Conservation (phyloP, 495 filamentous ascomycete genomes). For the Jackrogersella minutella region DNA sequence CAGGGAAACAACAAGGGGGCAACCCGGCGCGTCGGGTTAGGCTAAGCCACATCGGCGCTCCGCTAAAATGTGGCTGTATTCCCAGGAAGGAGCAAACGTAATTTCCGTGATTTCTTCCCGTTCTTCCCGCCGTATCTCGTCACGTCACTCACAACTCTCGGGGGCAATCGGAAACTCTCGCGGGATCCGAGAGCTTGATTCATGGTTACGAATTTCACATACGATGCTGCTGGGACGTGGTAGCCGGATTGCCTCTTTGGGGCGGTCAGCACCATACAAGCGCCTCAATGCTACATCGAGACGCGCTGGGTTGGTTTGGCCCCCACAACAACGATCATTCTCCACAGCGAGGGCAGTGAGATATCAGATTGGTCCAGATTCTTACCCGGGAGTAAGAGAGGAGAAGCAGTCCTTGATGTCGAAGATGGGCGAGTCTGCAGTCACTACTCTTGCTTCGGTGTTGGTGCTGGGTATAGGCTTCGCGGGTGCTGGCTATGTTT, state of each 20-base stretch:
- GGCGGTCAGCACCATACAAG: slow-evolving; percentile 18
- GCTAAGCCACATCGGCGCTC: not conserved
- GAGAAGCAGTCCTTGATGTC: slow-evolving; percentile 51
- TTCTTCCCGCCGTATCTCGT: not conserved
- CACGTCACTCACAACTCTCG: slow-evolving; percentile 9
- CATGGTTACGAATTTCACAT: slow-evolving; percentile 4
- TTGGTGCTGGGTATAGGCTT: slow-evolving; percentile 74
- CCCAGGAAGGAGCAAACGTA: not conserved
- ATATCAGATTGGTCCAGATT: slow-evolving; percentile 28
- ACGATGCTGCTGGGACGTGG: slow-evolving; percentile 24
- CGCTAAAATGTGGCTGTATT: slow-evolving; percentile 1
- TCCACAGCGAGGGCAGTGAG: slow-evolving; percentile 29
- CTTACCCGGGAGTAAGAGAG: slow-evolving; percentile 30
- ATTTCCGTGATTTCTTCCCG: slow-evolving; percentile 6
- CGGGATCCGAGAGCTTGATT: slow-evolving; percentile 3
- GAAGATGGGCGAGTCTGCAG: slow-evolving; percentile 86
- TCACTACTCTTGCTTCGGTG: slow-evolving; percentile 88
- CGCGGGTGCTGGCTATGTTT: slow-evolving; percentile 80
- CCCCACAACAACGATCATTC: slow-evolving; percentile 32
- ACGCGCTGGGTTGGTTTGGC: slow-evolving; percentile 22
- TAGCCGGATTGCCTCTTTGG: slow-evolving; percentile 23
- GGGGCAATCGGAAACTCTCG: slow-evolving; percentile 4
- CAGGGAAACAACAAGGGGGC: slow-evolving; percentile 4
- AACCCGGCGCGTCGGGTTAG: not conserved
- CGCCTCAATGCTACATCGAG: slow-evolving; percentile 29